phyloP scores from a whole-genome alignment of 2,329 filamentous ascomycete species.

The Pyrenophora seminiperda region DNA sequence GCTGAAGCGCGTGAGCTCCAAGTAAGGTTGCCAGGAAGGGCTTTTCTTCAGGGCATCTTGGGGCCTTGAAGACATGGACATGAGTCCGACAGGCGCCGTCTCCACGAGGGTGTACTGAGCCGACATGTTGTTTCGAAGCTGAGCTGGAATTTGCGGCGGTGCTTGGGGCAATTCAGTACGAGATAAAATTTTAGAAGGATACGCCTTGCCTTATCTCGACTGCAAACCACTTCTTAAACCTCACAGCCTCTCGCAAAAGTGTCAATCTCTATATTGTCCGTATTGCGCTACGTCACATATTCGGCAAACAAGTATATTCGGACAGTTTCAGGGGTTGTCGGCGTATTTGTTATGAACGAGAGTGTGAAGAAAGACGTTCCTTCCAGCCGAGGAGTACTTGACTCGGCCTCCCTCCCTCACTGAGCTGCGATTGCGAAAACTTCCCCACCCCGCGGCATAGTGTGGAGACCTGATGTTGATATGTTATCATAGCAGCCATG shows the following conservation, averaged over 20 bases:
- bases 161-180: background rate
- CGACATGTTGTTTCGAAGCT: conserved; percentile 2
- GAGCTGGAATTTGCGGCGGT: no score
- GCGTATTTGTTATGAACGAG: background rate
- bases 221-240: conserved; percentile 1
- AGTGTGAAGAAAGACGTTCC: background rate
- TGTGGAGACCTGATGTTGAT: no score
- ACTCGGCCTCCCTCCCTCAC: no score
- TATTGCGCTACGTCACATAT: background rate
- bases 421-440: no score
- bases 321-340: conserved; percentile 6
- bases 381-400: background rate
- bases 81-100: background rate
- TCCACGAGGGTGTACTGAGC: conserved; percentile 4
- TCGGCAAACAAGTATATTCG: background rate
- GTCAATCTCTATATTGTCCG: background rate
- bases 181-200: background rate
- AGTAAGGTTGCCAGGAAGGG: conserved; percentile 10
- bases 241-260: background rate
- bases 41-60: background rate
- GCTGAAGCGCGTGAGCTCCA: conserved; percentile 55
- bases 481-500: no score
- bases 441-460: no score
- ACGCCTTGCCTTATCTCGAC: background rate
- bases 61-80: conserved; percentile 1